Evolutionary conservation across 1,139 yeast genomes (phyloP).

Genomic region (Lodderomyces elongisporus): DNA sequence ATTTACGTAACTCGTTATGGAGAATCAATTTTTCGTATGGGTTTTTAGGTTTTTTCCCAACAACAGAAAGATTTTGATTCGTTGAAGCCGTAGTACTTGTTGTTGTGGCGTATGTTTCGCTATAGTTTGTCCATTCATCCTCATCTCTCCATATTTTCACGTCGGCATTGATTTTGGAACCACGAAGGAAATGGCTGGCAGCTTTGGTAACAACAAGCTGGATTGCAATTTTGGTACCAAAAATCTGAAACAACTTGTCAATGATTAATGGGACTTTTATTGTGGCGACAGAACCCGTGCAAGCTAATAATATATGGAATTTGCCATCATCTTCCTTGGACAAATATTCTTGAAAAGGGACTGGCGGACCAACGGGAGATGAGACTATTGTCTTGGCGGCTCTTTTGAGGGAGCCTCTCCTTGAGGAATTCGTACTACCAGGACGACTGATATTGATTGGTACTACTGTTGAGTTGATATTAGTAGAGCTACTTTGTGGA

Average conservation of each 20-base stretch:
- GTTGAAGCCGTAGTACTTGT: conserved; percentile 6
- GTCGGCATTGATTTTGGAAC: conserved; percentile 71
- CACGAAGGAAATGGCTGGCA: conserved; percentile 78
- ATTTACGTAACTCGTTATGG: conserved; percentile 83
- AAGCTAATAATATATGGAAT: conserved; percentile 81
- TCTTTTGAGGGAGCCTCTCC: conserved; percentile 21
- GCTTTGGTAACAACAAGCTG: conserved; percentile 82
- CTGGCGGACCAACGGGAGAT: conserved; percentile 62
- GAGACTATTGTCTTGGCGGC: conserved; percentile 37
- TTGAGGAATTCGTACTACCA: conserved; percentile 13
- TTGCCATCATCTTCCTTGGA: conserved; percentile 74
- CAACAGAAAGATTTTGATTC: conserved; percentile 3
- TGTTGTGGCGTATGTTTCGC: conserved; percentile 26
- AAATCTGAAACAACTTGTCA: conserved; percentile 72
- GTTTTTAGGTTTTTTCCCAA: conserved; percentile 32
- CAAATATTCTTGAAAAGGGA: conserved; percentile 69
- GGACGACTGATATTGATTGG: conserved; percentile 19
- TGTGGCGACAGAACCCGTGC: conserved; percentile 96
- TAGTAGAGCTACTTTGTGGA: conserved; percentile 3
- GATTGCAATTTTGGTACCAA: conserved; percentile 69
- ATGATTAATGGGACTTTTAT: conserved; percentile 85
- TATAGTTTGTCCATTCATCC: conserved; percentile 77
- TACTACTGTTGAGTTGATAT: conserved; percentile 1
- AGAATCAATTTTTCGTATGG: conserved; percentile 50
- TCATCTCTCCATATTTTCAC: conserved; percentile 92